phyloP scores from a whole-genome alignment of 2,329 filamentous ascomycete species.

The Talaromyces sp. region DNA sequence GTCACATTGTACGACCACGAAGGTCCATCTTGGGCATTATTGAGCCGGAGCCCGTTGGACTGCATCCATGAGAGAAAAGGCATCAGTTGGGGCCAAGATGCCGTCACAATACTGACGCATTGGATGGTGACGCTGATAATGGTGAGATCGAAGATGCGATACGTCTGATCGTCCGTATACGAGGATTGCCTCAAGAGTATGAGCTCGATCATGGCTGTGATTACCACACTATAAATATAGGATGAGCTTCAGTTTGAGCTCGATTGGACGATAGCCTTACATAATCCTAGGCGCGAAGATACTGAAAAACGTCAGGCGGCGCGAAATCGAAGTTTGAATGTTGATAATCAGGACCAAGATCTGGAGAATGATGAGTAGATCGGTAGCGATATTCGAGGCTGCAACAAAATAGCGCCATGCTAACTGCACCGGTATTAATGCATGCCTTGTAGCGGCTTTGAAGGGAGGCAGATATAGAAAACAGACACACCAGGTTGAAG shows the following conservation, averaged over 20 bases:
- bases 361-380: conserved; percentile 23
- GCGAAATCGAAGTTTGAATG: conserved; percentile 22
- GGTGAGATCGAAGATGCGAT: conserved; percentile 22
- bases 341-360: conserved; percentile 22
- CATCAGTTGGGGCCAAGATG: conserved; percentile 24
- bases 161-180: conserved; percentile 21
- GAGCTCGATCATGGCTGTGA: conserved; percentile 20
- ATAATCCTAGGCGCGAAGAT: conserved; percentile 25
- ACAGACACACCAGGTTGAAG: conserved; percentile 21
- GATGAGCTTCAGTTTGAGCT: not conserved
- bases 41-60: conserved; percentile 22
- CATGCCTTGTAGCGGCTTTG: conserved; percentile 1
- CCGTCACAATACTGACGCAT: conserved; percentile 27
- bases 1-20: conserved; percentile 15
- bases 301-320: conserved; percentile 21
- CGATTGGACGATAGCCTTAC: conserved; percentile 17
- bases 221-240: conserved; percentile 18
- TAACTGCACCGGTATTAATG: conserved; percentile 14
- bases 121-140: conserved; percentile 22
- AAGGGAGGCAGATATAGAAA: not conserved
- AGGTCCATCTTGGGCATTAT: conserved; percentile 11
- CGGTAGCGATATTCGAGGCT: conserved; percentile 24
- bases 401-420: conserved; percentile 23
- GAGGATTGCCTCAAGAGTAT: conserved; percentile 17
- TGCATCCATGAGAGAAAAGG: conserved; percentile 24